A percentile compares a stretch with the other conserved stretches of the same genome.
These are phyloP conservation scores for Leccinum olivaceopallidum DNA, from an alignment of 768 basidiomycete genomes.

Conservation along the genomic window DNA sequence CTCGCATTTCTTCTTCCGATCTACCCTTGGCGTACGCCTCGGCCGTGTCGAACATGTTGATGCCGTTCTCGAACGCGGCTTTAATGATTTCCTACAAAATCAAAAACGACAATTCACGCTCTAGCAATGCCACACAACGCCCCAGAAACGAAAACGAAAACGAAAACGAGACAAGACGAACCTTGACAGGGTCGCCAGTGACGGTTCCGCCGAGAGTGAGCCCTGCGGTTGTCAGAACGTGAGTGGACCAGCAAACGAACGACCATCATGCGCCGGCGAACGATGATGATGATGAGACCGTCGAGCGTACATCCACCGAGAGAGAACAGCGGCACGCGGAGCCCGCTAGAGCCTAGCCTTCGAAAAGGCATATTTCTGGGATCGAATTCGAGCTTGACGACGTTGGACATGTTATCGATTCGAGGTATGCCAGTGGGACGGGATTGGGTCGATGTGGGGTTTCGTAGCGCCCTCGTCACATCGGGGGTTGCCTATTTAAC, in stretches of 20 bases:
- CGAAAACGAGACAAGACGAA: slow-evolving; percentile 2
- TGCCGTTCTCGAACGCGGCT: slow-evolving; percentile 51
- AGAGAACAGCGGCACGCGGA: slow-evolving; percentile 52
- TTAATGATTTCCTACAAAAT: slow-evolving; percentile 51
- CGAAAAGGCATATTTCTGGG: slow-evolving; percentile 42
- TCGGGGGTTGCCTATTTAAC: not conserved
- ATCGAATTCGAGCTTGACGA: slow-evolving; percentile 34
- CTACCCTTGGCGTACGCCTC: slow-evolving; percentile 47
- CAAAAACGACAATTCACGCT: not conserved
- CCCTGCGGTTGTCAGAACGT: slow-evolving; percentile 27
- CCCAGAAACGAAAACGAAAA: not conserved
- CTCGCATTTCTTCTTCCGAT: slow-evolving; percentile 54
- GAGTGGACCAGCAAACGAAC: not conserved
- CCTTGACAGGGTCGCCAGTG: slow-evolving; percentile 53
- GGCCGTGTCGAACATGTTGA: slow-evolving; percentile 52
- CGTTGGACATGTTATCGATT: slow-evolving; percentile 22
- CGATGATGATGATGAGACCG: not conserved
- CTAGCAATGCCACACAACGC: too few species aligned
- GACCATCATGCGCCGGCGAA: not conserved
- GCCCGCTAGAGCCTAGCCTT: slow-evolving; percentile 45
- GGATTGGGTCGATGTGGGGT: not conserved
- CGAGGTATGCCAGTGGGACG: not conserved
- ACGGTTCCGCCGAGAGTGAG: slow-evolving; percentile 49
- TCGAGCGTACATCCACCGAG: slow-evolving; percentile 48
- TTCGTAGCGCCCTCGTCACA: not conserved